Conservation (phyloP, 1,139 yeast species). For the Candida pseudoviswanathii region DNA sequence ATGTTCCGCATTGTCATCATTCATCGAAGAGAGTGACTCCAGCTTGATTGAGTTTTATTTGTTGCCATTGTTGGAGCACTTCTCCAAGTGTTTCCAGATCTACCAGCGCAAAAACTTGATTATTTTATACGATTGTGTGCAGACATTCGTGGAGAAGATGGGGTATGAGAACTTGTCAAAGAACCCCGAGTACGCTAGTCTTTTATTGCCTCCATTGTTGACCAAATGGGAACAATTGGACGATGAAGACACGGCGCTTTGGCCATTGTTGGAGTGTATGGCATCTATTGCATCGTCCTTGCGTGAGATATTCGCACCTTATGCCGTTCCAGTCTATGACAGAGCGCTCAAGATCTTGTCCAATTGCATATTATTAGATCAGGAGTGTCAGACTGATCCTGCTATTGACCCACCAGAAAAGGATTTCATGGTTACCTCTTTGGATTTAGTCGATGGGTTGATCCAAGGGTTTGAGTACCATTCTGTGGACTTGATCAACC, state of each 20-base stretch:
- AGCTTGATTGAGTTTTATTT: conserved; percentile 55
- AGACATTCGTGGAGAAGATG: conserved; percentile 81
- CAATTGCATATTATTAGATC: conserved; percentile 68
- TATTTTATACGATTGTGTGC: conserved; percentile 87
- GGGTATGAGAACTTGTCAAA: conserved; percentile 56
- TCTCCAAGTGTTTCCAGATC: conserved; percentile 69
- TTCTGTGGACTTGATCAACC: conserved; percentile 58
- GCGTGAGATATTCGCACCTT: conserved; percentile 84
- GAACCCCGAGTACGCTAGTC: conserved; percentile 57
- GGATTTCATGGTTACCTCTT: conserved; percentile 85
- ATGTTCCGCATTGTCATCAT: conserved; percentile 80
- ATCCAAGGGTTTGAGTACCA: conserved; percentile 82
- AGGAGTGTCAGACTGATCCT: conserved; percentile 67
- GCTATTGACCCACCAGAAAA: conserved; percentile 78
- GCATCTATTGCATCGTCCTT: conserved; percentile 87
- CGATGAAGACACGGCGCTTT: conserved; percentile 80
- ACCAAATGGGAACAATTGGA: conserved; percentile 72
- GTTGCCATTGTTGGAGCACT: conserved; percentile 63
- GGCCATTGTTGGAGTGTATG: conserved; percentile 93
- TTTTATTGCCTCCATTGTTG: conserved; percentile 78
- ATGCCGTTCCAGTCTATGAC: conserved; percentile 85
- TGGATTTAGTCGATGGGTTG: conserved; percentile 89
- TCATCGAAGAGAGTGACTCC: conserved; percentile 75
- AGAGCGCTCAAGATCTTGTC: conserved; percentile 73
- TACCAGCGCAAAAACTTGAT: conserved; percentile 84